Percentiles rank a stretch among this genome's conserved stretches.
phyloP scores from a whole-genome alignment of 2,329 filamentous ascomycete species.

The Dactylonectria estremocensis region DNA sequence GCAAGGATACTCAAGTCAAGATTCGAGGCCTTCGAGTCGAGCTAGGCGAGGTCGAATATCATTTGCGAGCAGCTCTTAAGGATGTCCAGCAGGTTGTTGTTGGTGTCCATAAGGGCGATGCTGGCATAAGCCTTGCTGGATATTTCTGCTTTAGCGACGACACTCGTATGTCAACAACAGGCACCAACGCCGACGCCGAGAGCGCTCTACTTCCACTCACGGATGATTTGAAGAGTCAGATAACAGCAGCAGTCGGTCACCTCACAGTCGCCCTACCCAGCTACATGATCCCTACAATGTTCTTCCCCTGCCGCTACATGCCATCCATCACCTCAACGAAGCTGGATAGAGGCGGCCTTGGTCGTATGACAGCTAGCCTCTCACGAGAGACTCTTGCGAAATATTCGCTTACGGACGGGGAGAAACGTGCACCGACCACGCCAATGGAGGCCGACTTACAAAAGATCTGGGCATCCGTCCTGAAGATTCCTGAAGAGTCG shows the following conservation, averaged over 20 bases:
- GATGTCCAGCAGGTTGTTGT: slow-evolving; percentile 30
- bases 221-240: not conserved
- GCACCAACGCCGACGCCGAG: not conserved
- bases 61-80: too few species aligned
- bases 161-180: too few species aligned
- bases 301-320: slow-evolving; percentile 26
- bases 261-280: slow-evolving; percentile 24
- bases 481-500: slow-evolving; percentile 53
- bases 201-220: not conserved
- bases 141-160: not conserved
- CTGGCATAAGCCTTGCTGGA: not conserved
- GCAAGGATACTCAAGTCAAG: too few species aligned
- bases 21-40: too few species aligned
- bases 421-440: slow-evolving; percentile 18
- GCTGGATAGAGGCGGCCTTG: slow-evolving; percentile 18
- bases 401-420: slow-evolving; percentile 3
- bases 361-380: slow-evolving; percentile 13
- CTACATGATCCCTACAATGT: slow-evolving; percentile 41
- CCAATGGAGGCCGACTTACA: slow-evolving; percentile 45
- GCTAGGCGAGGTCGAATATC: too few species aligned
- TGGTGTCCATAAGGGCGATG: slow-evolving; percentile 3
- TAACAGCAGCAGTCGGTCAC: not conserved
- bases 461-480: slow-evolving; percentile 55
- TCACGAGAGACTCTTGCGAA: not conserved
- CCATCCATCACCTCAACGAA: too few species aligned